Evolutionary conservation across 1,284 basidiomycete genomes (phyloP).

Genomic region (Leccinum cinnamomeum): DNA sequence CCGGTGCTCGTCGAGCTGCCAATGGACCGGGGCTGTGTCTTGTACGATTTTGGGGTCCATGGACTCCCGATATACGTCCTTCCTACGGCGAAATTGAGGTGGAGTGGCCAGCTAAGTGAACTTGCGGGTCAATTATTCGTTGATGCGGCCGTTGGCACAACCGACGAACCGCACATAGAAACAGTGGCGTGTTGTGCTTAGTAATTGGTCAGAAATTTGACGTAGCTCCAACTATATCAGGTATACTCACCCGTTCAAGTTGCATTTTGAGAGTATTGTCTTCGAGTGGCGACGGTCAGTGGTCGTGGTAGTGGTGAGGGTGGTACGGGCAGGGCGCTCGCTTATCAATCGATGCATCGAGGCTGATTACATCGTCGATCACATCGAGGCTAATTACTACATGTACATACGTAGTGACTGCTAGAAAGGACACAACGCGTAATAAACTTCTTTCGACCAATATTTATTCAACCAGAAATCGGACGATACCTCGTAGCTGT

Average conservation of each 20-base stretch:
- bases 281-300: too few relatives aligned
- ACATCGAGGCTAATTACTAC: not conserved
- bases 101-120: not conserved
- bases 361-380: not conserved
- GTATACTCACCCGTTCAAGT: not conserved
- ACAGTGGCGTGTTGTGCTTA: not conserved
- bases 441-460: not conserved
- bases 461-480: not conserved
- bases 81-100: not conserved
- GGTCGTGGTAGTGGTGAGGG: too few relatives aligned
- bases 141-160: not conserved
- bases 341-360: too few relatives aligned
- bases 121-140: not conserved
- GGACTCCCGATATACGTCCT: not conserved
- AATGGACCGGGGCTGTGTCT: not conserved
- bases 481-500: not conserved
- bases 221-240: not conserved
- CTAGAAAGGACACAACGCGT: not conserved
- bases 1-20: not conserved
- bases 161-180: not conserved
- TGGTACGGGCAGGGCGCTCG: too few relatives aligned
- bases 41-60: not conserved
- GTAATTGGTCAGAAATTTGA: not conserved
- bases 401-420: too few relatives aligned
- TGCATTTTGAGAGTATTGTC: not conserved